A percentile compares a stretch with the other conserved stretches of the same genome.
phyloP scores from a whole-genome alignment of 116 monocot species.

The Zostera marina region DNA sequence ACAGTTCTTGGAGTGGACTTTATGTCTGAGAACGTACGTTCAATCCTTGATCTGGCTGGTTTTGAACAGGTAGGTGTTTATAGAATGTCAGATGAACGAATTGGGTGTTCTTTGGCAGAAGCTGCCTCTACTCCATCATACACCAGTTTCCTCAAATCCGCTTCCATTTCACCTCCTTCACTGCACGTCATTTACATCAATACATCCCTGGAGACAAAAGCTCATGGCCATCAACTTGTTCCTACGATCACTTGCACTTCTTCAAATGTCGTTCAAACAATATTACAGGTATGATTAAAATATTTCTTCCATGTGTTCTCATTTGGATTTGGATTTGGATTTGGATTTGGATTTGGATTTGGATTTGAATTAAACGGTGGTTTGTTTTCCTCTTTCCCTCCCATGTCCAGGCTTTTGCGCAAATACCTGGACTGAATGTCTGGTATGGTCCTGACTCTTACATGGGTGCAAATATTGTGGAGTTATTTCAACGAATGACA shows the following conservation, averaged over 20 bases:
- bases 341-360: too few species aligned
- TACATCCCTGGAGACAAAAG: slow-evolving; percentile 92
- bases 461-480: slow-evolving; percentile 94
- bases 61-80: slow-evolving; percentile 77
- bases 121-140: slow-evolving; percentile 54
- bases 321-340: too few species aligned
- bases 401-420: slow-evolving; percentile 86
- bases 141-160: slow-evolving; percentile 50
- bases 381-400: not conserved
- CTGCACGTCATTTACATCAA: slow-evolving; percentile 97
- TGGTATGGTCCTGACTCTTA: slow-evolving; percentile 98
- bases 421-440: slow-evolving; percentile 68
- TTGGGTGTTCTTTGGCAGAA: slow-evolving; percentile 87
- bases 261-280: slow-evolving; percentile 93
- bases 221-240: slow-evolving; percentile 81
- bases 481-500: slow-evolving; percentile 77
- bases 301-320: too few species aligned
- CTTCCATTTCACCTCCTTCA: slow-evolving; percentile 54
- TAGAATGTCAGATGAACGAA: slow-evolving; percentile 86
- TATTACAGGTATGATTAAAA: slow-evolving; percentile 76
- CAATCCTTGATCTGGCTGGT: slow-evolving; percentile 95
- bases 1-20: slow-evolving; percentile 92
- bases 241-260: slow-evolving; percentile 97
- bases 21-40: slow-evolving; percentile 96
- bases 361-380: too few species aligned